Conservation (phyloP, 2,329 filamentous ascomycete species). For the Triangularia verruculosa region DNA sequence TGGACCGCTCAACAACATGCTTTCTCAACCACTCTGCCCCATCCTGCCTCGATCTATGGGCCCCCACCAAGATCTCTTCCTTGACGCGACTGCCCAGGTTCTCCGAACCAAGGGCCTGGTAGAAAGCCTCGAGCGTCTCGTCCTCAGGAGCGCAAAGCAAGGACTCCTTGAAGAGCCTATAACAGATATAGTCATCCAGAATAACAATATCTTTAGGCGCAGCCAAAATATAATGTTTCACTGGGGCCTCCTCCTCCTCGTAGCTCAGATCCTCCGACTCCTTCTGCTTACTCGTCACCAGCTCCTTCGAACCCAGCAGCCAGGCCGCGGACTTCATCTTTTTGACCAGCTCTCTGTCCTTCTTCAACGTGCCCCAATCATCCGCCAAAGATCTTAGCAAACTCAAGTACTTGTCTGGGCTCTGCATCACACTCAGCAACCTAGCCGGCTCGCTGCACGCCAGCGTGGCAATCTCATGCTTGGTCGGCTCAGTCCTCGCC, state of each 20-base stretch:
- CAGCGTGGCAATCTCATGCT: constrained; percentile 76
- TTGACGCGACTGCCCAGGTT: constrained; percentile 75
- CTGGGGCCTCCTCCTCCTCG: constrained; percentile 61
- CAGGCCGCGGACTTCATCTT: constrained; percentile 74
- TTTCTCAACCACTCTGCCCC: constrained; percentile 69
- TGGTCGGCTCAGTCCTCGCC: constrained; percentile 87
- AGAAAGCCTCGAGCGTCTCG: constrained; percentile 80
- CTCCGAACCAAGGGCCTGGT: constrained; percentile 73
- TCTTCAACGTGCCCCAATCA: constrained; percentile 65
- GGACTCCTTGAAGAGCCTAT: constrained; percentile 80
- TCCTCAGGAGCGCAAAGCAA: constrained; percentile 88
- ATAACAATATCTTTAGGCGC: constrained; percentile 71
- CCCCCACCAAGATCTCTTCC: constrained; percentile 71
- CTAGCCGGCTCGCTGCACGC: constrained; percentile 81
- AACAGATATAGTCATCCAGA: constrained; percentile 84
- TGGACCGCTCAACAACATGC: constrained; percentile 81
- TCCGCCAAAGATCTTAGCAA: constrained; percentile 79
- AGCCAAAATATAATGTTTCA: constrained; percentile 77
- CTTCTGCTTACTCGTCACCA: constrained; percentile 49
- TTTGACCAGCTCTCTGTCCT: constrained; percentile 73
- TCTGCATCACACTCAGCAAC: constrained; percentile 75
- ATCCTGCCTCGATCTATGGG: constrained; percentile 62
- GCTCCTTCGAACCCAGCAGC: constrained; percentile 78
- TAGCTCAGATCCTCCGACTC: constrained; percentile 42
- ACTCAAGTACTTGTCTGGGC: constrained; percentile 80